Evolutionary conservation across 2,329 filamentous ascomycete genomes (phyloP), one percentile per base, ranked within the genome.

Genomic region (Rutstroemia sp.): DNA sequence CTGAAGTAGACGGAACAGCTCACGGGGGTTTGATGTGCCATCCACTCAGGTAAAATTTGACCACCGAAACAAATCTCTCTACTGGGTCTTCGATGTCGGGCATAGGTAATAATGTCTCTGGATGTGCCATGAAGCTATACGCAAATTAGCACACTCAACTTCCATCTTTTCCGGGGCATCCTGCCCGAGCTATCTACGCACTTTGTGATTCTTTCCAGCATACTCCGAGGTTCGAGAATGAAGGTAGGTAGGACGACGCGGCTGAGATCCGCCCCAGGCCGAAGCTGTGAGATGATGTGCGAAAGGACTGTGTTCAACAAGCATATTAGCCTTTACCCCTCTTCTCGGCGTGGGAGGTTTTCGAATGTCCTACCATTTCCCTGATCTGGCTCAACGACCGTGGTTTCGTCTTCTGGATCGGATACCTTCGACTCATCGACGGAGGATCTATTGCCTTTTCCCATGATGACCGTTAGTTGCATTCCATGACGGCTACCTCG

Each of bases 161-260:
- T 21, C 12, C n/a, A 10, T n/a, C 14, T 10, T 44, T 39, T 27
- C 42, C 51, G 42, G 38, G 30, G 12, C 2, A 34, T 34, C 30
- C 4, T 12, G 30, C 12, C n/a, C 17, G 23, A 42, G 42, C 21
- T 14, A 14, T 23, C 12, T 23, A 76, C 84, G 64, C 76, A 96
- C 92, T 99, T 99, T 68, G 94, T 99, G 71, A 99, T 99, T 66
- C 94, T 84, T 75, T 99, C 94, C 66, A 99, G 77, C 94, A 99
- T 99, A 66, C 92, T 96, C 68, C 92, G 86, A 23, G 94, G 94
- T 73, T 99, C 94, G 65, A 99, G 83, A 68, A 99, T 99, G 72
- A 99, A 99, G 48, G 94, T 99, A 42, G 94, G 94, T 56, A 99
- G 78, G 38, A 94, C 92, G 60, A 99, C 92, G 65, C 92, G 84